phyloP scores from a whole-genome alignment of 2,329 filamentous ascomycete species.

The Aspergillus chevalieri region DNA sequence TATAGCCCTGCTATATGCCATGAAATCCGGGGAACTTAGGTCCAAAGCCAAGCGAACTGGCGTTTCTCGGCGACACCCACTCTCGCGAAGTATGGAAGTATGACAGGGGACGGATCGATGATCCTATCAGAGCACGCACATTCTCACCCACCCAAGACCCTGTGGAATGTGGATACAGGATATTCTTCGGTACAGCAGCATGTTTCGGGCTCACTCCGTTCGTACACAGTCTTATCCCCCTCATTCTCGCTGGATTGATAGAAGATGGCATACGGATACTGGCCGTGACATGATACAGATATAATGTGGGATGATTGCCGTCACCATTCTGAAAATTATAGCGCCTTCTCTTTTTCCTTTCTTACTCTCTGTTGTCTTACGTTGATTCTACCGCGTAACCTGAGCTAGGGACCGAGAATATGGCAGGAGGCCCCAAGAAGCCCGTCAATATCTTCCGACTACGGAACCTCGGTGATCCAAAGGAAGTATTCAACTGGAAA shows the following conservation, averaged over 20 bases:
- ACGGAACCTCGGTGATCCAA: conserved; percentile 59
- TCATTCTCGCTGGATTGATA: too few relatives aligned
- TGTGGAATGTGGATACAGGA: too few relatives aligned
- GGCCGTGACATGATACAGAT: too few relatives aligned
- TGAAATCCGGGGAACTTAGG: neutral
- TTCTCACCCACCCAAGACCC: too few relatives aligned
- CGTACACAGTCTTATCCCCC: too few relatives aligned
- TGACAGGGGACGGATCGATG: neutral
- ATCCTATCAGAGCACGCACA: too few relatives aligned
- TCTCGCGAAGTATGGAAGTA: neutral
- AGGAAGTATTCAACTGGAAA: conserved; percentile 68
- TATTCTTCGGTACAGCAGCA: too few relatives aligned
- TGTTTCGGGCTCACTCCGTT: too few relatives aligned
- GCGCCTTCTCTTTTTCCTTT: neutral
- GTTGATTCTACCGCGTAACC: neutral
- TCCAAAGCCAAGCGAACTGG: neutral
- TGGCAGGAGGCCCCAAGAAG: conserved; percentile 42
- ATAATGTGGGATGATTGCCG: too few relatives aligned
- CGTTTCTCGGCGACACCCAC: neutral
- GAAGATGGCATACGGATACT: too few relatives aligned
- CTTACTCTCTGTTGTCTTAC: neutral
- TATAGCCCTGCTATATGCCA: neutral
- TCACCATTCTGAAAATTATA: too few relatives aligned
- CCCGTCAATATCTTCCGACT: conserved; percentile 53
- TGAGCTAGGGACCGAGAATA: conserved; percentile 9